Conservation (phyloP, 169 alveolate genomes). For the Eimeria falciformis region DNA sequence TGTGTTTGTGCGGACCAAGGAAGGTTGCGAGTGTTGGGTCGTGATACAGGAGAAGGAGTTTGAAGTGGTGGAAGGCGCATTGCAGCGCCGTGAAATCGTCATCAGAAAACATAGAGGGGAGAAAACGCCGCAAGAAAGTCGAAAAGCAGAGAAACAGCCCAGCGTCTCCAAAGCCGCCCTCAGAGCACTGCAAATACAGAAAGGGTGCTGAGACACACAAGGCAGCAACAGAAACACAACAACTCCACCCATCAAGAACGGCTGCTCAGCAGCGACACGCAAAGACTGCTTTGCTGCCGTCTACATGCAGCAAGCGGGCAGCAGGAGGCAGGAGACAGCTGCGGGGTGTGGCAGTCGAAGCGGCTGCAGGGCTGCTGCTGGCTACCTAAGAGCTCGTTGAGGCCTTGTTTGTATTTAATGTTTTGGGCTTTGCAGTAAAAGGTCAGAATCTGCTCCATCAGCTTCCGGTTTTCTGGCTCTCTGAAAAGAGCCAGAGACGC, state of each 20-base stretch:
- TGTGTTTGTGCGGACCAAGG: conserved; percentile 70
- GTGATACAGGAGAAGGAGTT: conserved; percentile 82
- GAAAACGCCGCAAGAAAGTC: conserved; percentile 80
- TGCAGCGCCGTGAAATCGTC: conserved; percentile 84
- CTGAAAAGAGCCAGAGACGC: conserved; percentile 65
- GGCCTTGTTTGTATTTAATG: conserved; percentile 85
- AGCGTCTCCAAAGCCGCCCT: conserved; percentile 75
- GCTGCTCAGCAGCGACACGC: no score
- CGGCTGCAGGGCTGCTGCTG: background rate
- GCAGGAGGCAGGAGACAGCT: no score
- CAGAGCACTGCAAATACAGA: conserved; percentile 77
- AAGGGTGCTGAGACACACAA: conserved; percentile 83
- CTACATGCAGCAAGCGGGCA: no score
- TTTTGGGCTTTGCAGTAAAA: conserved; percentile 81
- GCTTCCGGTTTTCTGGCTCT: conserved; percentile 40
- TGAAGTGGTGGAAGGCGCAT: conserved; percentile 83
- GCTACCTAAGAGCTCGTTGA: conserved; percentile 84
- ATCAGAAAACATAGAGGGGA: conserved; percentile 82
- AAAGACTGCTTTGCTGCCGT: no score
- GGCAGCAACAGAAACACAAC: no score
- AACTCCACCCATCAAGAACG: no score
- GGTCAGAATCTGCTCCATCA: conserved; percentile 81
- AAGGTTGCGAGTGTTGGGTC: conserved; percentile 83
- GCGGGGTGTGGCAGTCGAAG: no score
- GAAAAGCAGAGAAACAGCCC: conserved; percentile 80